Evolutionary conservation across 2,329 filamentous ascomycete species (phyloP).

Genomic region (Paracoccidioides lutzii): DNA sequence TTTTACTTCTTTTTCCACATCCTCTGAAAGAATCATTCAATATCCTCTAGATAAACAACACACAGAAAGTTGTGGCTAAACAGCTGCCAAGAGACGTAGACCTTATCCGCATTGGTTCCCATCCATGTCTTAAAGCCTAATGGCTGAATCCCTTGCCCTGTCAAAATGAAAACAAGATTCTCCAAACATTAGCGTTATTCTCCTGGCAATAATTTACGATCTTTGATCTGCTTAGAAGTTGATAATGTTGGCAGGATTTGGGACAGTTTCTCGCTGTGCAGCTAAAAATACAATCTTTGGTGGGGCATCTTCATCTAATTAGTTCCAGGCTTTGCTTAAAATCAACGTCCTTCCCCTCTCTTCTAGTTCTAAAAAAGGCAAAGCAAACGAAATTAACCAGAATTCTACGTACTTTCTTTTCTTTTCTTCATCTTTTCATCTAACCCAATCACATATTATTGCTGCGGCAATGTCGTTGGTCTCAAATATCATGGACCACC

Average conservation of each 20-base stretch:
- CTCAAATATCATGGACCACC: slow-evolving; percentile 37
- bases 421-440: slow-evolving; percentile 11
- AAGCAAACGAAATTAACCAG: not conserved
- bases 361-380: not conserved
- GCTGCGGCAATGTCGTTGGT: slow-evolving; percentile 31
- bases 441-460: slow-evolving; percentile 18
- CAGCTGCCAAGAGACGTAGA: too few species aligned
- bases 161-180: not conserved
- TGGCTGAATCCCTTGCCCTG: not conserved
- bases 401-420: slow-evolving; percentile 17
- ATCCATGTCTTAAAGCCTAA: not conserved
- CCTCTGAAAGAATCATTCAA: too few species aligned
- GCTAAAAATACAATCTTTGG: not conserved
- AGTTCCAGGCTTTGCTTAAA: not conserved
- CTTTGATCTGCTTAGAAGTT: not conserved
- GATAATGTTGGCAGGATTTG: not conserved
- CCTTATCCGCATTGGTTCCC: not conserved
- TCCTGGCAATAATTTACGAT: slow-evolving; percentile 3
- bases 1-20: too few species aligned
- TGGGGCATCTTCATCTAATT: not conserved
- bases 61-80: too few species aligned
- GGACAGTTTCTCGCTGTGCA: not conserved
- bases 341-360: not conserved
- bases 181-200: not conserved
- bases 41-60: too few species aligned